phyloP scores from a whole-genome alignment of 176 grass and related monocot genomes.

The Olyra latifolia region DNA sequence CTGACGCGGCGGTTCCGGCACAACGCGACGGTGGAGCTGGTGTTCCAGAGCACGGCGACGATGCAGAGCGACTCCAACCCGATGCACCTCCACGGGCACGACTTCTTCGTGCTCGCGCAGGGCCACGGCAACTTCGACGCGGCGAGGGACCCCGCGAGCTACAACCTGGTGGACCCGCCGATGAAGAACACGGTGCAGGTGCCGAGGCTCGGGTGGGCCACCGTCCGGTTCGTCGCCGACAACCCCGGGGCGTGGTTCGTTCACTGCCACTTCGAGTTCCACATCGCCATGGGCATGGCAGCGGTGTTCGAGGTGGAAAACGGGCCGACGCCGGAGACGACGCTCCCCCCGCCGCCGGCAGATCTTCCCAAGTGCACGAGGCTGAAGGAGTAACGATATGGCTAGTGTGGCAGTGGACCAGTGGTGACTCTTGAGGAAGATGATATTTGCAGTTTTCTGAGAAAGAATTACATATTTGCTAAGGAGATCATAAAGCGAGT shows the following conservation, averaged over 20 bases:
- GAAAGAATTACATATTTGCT: too few species aligned
- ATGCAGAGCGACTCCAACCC: slow-evolving; percentile 44
- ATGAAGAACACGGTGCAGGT: slow-evolving; percentile 36
- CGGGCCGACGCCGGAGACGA: slow-evolving; percentile 24
- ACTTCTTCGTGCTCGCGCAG: slow-evolving; percentile 54
- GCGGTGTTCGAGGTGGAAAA: slow-evolving; percentile 25
- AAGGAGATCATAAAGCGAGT: too few species aligned
- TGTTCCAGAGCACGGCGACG: slow-evolving; percentile 48
- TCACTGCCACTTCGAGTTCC: slow-evolving; percentile 38
- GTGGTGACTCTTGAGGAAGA: not conserved
- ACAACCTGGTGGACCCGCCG: slow-evolving; percentile 39
- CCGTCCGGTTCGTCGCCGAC: slow-evolving; percentile 31
- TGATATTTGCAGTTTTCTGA: too few species aligned
- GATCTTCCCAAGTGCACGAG: not conserved
- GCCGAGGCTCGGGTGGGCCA: slow-evolving; percentile 41
- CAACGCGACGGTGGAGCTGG: not conserved
- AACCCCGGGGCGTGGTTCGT: slow-evolving; percentile 50
- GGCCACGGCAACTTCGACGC: slow-evolving; percentile 44
- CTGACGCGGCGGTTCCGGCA: not conserved
- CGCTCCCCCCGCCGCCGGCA: not conserved
- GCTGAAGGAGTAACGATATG: not conserved
- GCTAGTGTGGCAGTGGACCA: too few species aligned
- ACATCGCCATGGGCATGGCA: slow-evolving; percentile 31
- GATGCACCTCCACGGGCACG: slow-evolving; percentile 52
- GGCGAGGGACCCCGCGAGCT: slow-evolving; percentile 26